Evolutionary conservation across 2,329 filamentous ascomycete genomes (phyloP), one percentile per base, ranked within the genome.

Genomic region (Claviceps purpurea): DNA sequence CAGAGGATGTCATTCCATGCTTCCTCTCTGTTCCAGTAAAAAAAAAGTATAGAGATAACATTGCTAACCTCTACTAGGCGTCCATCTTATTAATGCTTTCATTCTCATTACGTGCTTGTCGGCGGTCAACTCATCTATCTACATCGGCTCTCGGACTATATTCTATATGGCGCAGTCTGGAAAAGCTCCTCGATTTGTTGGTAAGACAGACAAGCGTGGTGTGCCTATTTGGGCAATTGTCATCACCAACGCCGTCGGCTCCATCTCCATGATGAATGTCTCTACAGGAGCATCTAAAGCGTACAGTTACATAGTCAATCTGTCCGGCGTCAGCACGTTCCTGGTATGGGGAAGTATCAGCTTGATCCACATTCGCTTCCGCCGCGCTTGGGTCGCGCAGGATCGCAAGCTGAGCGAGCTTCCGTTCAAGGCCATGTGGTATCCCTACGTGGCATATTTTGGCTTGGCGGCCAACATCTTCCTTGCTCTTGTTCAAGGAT

Each of bases 61-160:
- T 43, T 11, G 5, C 22, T 22, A 18, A 38, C 7, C n/a, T 2
- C 14, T 10, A 18, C 7, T 1, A 68, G 65, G 67, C 39, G 83
- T 85, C 1, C 81, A 90, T 61, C 75, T 90, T 1, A 85, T 90
- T 69, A 90, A 90, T 57, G 84, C 81, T 41, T 84, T 88, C 60
- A 87, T 88, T 59, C 75, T 90, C 49, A 70, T 87, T 8, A 87
- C 85, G 13, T 85, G 85, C 52, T 71, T 88, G 40, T 82, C 77
- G 0, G 84, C 85, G 18, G 78, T 84, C 58, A 90, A 90, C 67
- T 82, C 79, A 50, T 85, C 82, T 8, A 84, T 90, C 55, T 90
- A 89, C 64, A 87, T 90, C 57, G 81, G 81, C 45, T 86, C 83
- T 3, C 78, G 87, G 22, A 89, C 85, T 0, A 68, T 91, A 1